Evolutionary conservation across 371 early-diverging fungal genomes (phyloP).

Genomic region (Lichtheimia corymbifera): DNA sequence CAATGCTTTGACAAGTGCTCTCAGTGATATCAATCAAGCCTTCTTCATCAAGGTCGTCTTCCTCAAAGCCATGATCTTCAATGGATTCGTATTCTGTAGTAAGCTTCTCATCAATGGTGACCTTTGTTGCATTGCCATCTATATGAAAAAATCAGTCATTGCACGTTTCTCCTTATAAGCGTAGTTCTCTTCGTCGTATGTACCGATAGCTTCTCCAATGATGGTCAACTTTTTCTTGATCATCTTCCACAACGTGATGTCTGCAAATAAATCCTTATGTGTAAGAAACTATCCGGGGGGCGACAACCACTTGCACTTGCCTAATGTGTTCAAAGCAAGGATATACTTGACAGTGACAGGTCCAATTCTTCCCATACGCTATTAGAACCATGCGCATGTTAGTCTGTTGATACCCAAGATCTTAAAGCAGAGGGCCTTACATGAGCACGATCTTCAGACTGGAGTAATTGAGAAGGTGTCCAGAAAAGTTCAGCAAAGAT

Average conservation of each 20-base stretch:
- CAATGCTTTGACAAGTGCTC: too few species aligned
- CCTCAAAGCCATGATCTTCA: too few species aligned
- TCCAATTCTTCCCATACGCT: constrained; percentile 55
- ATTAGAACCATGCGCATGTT: constrained; percentile 4
- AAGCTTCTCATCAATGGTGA: too few species aligned
- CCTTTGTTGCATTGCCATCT: too few species aligned
- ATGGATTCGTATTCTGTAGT: too few species aligned
- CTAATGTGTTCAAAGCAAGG: constrained; percentile 53
- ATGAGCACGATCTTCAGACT: constrained; percentile 44
- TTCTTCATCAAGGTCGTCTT: too few species aligned
- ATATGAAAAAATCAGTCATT: too few species aligned
- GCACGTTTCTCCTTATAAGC: too few species aligned
- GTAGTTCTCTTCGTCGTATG: too few species aligned
- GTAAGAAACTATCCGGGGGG: background rate
- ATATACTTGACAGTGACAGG: constrained; percentile 62
- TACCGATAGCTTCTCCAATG: constrained; percentile 35
- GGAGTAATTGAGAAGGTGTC: constrained; percentile 66
- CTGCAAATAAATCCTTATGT: constrained; percentile 11
- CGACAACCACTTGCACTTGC: constrained; percentile 36
- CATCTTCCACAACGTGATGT: constrained; percentile 41
- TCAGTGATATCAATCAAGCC: too few species aligned
- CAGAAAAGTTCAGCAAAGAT: constrained; percentile 73
- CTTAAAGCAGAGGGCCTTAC: constrained; percentile 11
- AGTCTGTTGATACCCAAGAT: background rate
- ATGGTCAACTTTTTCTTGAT: constrained; percentile 36